Percentiles rank a stretch among this genome's conserved stretches.
These are phyloP conservation scores for Neurospora sp. DNA, from an alignment of 495 filamentous ascomycete genomes.

Conservation along the genomic window DNA sequence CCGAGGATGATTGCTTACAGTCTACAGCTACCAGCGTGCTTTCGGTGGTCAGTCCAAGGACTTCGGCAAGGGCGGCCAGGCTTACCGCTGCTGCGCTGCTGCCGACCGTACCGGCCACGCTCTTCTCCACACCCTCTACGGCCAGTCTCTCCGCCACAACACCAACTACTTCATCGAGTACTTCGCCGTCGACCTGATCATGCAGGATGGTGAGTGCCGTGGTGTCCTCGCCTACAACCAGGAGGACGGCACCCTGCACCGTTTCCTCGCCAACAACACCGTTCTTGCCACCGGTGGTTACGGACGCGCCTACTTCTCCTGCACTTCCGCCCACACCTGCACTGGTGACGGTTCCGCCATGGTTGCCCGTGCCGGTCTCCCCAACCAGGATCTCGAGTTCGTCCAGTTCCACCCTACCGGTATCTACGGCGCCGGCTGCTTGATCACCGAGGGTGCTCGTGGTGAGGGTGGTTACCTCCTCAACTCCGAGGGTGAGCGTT, in stretches of 20 bases:
- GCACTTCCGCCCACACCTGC: slow-evolving; percentile 94
- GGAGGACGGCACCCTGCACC: slow-evolving; percentile 93
- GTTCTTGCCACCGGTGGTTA: slow-evolving; percentile 95
- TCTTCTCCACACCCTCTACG: slow-evolving; percentile 93
- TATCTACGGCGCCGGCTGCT: slow-evolving; percentile 96
- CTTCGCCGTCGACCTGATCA: slow-evolving; percentile 91
- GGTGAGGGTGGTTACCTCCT: slow-evolving; percentile 97
- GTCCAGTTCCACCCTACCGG: slow-evolving; percentile 99
- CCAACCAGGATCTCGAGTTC: slow-evolving; percentile 98
- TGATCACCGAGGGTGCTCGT: slow-evolving; percentile 97
- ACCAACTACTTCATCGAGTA: slow-evolving; percentile 99
- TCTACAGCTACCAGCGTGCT: slow-evolving; percentile 72
- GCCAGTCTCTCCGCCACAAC: slow-evolving; percentile 92
- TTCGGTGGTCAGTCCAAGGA: slow-evolving; percentile 96
- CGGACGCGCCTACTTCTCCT: slow-evolving; percentile 94
- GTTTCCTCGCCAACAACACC: slow-evolving; percentile 91
- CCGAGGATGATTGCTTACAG: slow-evolving; percentile 4
- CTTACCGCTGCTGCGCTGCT: slow-evolving; percentile 90
- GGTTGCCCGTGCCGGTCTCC: slow-evolving; percentile 94
- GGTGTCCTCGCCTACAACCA: slow-evolving; percentile 96
- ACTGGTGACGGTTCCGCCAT: slow-evolving; percentile 98
- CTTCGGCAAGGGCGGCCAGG: slow-evolving; percentile 91
- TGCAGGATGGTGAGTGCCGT: slow-evolving; percentile 92
- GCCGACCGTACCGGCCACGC: slow-evolving; percentile 95
- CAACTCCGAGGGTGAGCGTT: slow-evolving; percentile 93